Base-by-base conservation (phyloP, 2,329 filamentous ascomycete genomes). In the Tolypocladium sp. region DNA sequence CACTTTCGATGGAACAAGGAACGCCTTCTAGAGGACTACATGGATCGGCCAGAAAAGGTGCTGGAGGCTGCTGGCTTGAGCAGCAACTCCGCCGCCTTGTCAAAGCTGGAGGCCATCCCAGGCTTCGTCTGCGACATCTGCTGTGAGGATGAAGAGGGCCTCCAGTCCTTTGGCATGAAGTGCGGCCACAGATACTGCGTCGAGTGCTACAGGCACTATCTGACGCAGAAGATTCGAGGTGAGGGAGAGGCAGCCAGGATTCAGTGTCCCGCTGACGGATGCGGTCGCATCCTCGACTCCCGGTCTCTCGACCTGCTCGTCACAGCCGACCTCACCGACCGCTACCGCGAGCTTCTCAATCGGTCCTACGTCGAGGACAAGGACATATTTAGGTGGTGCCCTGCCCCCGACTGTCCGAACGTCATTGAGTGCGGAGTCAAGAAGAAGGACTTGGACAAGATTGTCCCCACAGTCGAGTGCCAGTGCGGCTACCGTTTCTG, bases 351-450 rank as follows among this genome's bases (percentile, higher is more conserved):
- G 66, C 82, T 99, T 20, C 85, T 99, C 40, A 96, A 90, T 69
- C 83, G 94, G 66, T 97, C 92, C 8, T 99, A 96, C 69, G 94
- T 99, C 61, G 94, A 99, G 73, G 93, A 99, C 74, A 96, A 92
- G 74, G 92, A 96, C 59, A 89, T 88, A 59, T 84, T 97, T 61
- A 96, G 96, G 73, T 99, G 94, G 94, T 99, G 94, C 72, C 94
- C 94, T 0, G 93, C 93, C 1, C 94, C 94, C n/a, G 93, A 99
- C 72, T 99, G 94, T 74, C 85, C 90, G 67, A 97, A 94, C 69
- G 94, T 93, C 15, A 79, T 99, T 54, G 90, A 97, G 69, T 99
- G 94, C 67, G 79, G 78, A 0, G 83, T 97, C 60, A 96, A 96
- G 77, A 88, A 89, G 76, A 92, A 91, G 70, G 92, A 97, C 59